These are phyloP conservation scores for Flaveria floridana DNA, from an alignment of 140 eudicot species.

Conservation along the genomic window DNA sequence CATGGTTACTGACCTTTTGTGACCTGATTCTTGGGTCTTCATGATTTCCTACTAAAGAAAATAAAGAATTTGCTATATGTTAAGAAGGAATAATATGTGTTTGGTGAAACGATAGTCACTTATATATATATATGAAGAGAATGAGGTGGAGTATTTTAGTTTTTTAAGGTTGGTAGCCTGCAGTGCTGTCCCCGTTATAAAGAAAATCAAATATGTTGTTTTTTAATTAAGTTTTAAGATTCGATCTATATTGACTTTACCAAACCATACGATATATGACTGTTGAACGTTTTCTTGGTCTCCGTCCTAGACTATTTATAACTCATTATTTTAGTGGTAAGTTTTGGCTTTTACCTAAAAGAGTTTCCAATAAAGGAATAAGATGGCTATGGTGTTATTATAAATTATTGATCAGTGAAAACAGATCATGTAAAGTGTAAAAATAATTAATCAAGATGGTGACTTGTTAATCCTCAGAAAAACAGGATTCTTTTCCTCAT, in stretches of 20 bases:
- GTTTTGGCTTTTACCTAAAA: not conserved
- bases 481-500: no score
- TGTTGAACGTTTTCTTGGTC: not conserved
- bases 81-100: not conserved
- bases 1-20: conserved; percentile 8
- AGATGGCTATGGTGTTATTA: not conserved
- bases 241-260: not conserved
- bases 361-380: not conserved
- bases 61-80: not conserved
- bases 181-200: not conserved
- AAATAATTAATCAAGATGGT: no score
- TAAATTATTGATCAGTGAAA: not conserved
- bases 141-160: not conserved
- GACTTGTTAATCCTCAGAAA: no score
- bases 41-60: not conserved
- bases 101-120: not conserved
- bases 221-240: not conserved
- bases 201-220: not conserved
- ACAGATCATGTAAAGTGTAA: no score
- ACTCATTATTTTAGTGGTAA: not conserved
- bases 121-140: not conserved
- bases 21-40: conserved; percentile 13
- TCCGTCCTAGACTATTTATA: not conserved
- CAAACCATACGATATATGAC: not conserved
- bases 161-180: not conserved